Evolutionary conservation across 768 basidiomycete genomes (phyloP).

Genomic region (Pleurotus salmoneostramineus): DNA sequence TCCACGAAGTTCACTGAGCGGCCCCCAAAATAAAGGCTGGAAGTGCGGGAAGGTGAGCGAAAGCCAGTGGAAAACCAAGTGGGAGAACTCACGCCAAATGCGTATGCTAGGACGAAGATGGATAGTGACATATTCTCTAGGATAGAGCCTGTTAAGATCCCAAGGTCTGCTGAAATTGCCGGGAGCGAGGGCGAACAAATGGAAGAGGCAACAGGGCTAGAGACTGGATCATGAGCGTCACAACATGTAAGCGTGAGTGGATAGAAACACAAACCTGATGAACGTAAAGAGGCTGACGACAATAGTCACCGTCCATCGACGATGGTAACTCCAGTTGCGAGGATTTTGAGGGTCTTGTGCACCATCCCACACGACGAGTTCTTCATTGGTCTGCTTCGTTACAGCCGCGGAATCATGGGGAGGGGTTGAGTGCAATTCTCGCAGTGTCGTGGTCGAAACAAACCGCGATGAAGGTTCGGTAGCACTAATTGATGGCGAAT

Average conservation of each 20-base stretch:
- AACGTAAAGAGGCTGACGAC: slow-evolving; percentile 54
- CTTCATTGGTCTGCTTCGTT: neutral
- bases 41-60: neutral
- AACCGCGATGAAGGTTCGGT: neutral
- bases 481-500: too few relatives aligned
- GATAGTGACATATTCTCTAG: slow-evolving; percentile 36
- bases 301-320: slow-evolving; percentile 44
- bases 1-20: slow-evolving; percentile 34
- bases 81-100: slow-evolving; percentile 23
- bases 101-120: slow-evolving; percentile 39
- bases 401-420: neutral
- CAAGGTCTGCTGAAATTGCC: slow-evolving; percentile 21
- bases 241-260: neutral
- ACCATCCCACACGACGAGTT: slow-evolving; percentile 24
- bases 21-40: slow-evolving; percentile 35
- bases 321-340: slow-evolving; percentile 38
- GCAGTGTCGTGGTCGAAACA: neutral
- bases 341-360: slow-evolving; percentile 24
- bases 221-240: neutral
- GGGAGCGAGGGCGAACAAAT: slow-evolving; percentile 22
- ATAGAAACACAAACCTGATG: slow-evolving; percentile 26
- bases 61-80: neutral
- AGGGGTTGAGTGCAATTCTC: too few relatives aligned
- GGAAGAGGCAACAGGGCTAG: slow-evolving; percentile 28
- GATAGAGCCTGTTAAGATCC: slow-evolving; percentile 25